These are phyloP conservation scores for Podaxis sp. DNA, from an alignment of 768 basidiomycete species.

Conservation along the genomic window DNA sequence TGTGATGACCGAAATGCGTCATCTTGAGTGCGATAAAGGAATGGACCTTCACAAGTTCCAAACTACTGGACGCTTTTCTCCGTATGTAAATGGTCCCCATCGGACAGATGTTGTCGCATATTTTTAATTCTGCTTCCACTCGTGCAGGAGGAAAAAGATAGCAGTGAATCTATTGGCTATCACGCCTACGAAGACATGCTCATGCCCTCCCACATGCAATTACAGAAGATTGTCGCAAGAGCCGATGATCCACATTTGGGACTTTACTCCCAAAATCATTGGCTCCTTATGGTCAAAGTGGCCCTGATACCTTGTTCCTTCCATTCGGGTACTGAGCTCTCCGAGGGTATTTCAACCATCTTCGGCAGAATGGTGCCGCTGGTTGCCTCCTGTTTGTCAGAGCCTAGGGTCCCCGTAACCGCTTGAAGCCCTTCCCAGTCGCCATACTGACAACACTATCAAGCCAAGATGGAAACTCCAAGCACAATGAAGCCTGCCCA, in stretches of 20 bases:
- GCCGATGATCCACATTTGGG: neutral
- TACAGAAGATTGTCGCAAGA: neutral
- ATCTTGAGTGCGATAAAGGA: neutral
- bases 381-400: neutral
- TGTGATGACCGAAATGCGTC: neutral
- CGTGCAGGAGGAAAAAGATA: neutral
- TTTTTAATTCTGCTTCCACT: neutral
- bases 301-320: neutral
- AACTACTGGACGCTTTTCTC: neutral
- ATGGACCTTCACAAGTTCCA: neutral
- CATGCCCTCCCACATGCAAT: neutral
- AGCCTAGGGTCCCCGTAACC: neutral
- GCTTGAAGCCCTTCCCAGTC: neutral
- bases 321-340: neutral
- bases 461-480: slow-evolving; percentile 16
- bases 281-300: neutral
- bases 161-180: neutral
- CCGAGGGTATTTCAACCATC: neutral
- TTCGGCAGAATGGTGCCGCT: neutral
- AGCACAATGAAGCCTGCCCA: slow-evolving; percentile 53
- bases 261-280: neutral
- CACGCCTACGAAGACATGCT: neutral
- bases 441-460: neutral
- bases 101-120: neutral
- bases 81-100: neutral